These are phyloP conservation scores for Neurospora sp. DNA, from an alignment of 2,329 filamentous ascomycete genomes.

Conservation along the genomic window DNA sequence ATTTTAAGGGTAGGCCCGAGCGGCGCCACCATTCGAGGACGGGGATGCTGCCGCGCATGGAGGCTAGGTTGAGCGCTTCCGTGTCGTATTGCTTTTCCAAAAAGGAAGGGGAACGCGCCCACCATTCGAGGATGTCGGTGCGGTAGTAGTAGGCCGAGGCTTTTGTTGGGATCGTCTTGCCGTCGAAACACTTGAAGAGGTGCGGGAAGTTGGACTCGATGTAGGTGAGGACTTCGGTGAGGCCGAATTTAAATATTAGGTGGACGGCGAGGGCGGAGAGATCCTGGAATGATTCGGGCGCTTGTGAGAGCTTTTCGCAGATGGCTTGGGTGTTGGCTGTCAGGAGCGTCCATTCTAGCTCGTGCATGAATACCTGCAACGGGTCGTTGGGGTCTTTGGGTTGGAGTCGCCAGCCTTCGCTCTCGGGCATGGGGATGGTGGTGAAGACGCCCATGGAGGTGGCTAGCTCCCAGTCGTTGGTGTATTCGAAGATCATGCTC, in stretches of 20 bases:
- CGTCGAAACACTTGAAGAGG: conserved; percentile 79
- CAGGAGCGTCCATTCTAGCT: conserved; percentile 78
- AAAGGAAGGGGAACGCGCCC: conserved; percentile 74
- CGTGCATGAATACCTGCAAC: conserved; percentile 61
- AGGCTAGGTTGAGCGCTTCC: conserved; percentile 81
- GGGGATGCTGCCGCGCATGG: conserved; percentile 71
- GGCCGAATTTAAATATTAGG: conserved; percentile 83
- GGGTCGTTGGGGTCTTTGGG: conserved; percentile 53
- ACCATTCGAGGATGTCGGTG: conserved; percentile 80
- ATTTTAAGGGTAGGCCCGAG: conserved; percentile 65
- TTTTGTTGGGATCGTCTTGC: conserved; percentile 76
- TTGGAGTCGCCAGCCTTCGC: conserved; percentile 51
- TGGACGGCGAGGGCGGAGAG: conserved; percentile 76
- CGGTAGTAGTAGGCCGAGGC: conserved; percentile 80
- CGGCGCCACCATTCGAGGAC: conserved; percentile 86
- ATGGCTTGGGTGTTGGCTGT: conserved; percentile 60
- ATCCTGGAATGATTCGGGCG: conserved; percentile 57
- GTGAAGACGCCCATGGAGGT: conserved; percentile 73
- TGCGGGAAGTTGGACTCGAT: conserved; percentile 52
- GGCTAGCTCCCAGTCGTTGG: conserved; percentile 85
- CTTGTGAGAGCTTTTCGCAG: conserved; percentile 61
- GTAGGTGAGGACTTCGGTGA: conserved; percentile 66
- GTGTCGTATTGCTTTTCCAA: conserved; percentile 76
- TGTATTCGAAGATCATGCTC: conserved; percentile 75
- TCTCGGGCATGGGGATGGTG: conserved; percentile 56